Conservation (phyloP, 2,329 filamentous ascomycete species). For the Fusarium falciforme region DNA sequence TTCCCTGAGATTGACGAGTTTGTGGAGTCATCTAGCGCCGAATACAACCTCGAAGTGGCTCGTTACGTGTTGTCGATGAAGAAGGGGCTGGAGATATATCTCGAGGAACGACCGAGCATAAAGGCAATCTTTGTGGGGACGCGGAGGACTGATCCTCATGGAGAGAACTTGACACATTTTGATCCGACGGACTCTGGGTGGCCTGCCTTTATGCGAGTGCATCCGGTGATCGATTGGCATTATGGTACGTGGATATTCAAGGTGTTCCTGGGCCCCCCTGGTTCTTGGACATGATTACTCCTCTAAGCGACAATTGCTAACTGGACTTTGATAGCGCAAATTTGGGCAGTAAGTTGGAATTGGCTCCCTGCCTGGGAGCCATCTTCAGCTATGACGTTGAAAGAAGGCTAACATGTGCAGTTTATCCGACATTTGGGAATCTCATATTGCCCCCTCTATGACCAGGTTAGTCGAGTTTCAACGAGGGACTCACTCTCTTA, state of each 20-base stretch:
- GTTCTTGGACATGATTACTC: not conserved
- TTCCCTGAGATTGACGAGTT: conserved; percentile 90
- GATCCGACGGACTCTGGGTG: conserved; percentile 89
- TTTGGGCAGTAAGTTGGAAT: conserved; percentile 82
- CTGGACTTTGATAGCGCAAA: conserved; percentile 65
- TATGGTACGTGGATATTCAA: conserved; percentile 52
- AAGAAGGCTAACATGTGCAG: conserved; percentile 53
- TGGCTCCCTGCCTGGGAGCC: not conserved
- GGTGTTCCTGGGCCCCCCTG: not conserved
- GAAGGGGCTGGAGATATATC: conserved; percentile 81
- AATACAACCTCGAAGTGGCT: conserved; percentile 81
- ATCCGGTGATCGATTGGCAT: conserved; percentile 98
- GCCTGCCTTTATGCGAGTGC: conserved; percentile 92
- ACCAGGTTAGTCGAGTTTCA: conserved; percentile 54
- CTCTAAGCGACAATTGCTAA: not conserved
- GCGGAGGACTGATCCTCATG: conserved; percentile 91
- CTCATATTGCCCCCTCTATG: conserved; percentile 88
- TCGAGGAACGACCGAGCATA: conserved; percentile 72
- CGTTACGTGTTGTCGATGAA: conserved; percentile 85
- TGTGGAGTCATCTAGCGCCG: conserved; percentile 71
- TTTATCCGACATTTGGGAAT: conserved; percentile 84
- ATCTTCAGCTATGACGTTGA: not conserved
- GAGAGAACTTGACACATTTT: conserved; percentile 81
- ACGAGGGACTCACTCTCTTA: not conserved
- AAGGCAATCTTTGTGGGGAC: conserved; percentile 73